Conservation (phyloP, 345 rosid species). For the Euclidium syriacum region DNA sequence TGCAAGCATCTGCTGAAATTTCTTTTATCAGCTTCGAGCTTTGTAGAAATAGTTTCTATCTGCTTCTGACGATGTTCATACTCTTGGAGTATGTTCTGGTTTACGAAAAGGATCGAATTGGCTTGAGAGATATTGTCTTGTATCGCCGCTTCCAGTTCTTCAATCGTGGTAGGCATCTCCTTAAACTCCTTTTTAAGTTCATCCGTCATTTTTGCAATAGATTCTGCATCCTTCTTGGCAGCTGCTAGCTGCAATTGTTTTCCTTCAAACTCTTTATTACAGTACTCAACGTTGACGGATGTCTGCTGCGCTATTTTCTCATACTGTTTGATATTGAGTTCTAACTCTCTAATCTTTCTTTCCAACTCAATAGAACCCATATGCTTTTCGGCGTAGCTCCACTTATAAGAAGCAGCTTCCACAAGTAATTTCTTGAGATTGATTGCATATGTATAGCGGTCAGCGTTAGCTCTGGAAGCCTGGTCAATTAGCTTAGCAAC, state of each 20-base stretch:
- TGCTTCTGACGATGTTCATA: slow-evolving; percentile 70
- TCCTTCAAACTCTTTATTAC: slow-evolving; percentile 60
- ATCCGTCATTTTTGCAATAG: slow-evolving; percentile 68
- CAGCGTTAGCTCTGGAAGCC: slow-evolving; percentile 44
- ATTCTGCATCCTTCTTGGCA: slow-evolving; percentile 83
- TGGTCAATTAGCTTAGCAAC: slow-evolving; percentile 60
- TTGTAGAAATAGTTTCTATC: slow-evolving; percentile 45
- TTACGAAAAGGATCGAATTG: slow-evolving; percentile 74
- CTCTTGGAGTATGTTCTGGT: slow-evolving; percentile 74
- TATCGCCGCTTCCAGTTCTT: slow-evolving; percentile 88
- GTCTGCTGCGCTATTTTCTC: slow-evolving; percentile 62
- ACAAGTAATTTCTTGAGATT: slow-evolving; percentile 56
- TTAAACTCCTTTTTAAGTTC: slow-evolving; percentile 69
- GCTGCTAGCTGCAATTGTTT: slow-evolving; percentile 43
- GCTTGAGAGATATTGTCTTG: slow-evolving; percentile 77
- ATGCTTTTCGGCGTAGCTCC: slow-evolving; percentile 56
- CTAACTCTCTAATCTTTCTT: slow-evolving; percentile 74
- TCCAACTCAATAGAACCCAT: slow-evolving; percentile 73
- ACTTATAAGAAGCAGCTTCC: slow-evolving; percentile 51
- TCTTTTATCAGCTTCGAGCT: slow-evolving; percentile 63
- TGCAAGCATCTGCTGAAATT: slow-evolving; percentile 46
- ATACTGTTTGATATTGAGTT: slow-evolving; percentile 60
- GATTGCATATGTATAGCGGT: slow-evolving; percentile 46
- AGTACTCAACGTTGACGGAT: slow-evolving; percentile 43
- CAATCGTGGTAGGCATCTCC: slow-evolving; percentile 80